Conservation (phyloP, 139 green algal species). For the Medakamo hakoo region DNA sequence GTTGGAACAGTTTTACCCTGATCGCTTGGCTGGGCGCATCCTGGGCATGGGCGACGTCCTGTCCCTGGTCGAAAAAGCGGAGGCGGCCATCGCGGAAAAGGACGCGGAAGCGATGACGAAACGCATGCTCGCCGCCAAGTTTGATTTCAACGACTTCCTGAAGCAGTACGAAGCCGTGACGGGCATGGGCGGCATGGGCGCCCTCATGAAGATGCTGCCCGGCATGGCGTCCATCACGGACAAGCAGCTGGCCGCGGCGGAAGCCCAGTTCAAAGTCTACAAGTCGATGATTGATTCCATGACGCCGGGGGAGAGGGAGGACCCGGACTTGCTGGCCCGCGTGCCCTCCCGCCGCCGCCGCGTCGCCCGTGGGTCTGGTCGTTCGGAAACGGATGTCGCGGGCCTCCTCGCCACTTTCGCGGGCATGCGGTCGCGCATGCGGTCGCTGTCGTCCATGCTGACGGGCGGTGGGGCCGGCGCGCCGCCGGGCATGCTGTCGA, state of each 20-base stretch:
- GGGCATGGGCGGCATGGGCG: slow-evolving; percentile 73
- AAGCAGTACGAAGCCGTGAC: slow-evolving; percentile 84
- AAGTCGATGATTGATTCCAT: slow-evolving; percentile 76
- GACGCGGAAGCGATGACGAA: slow-evolving; percentile 56
- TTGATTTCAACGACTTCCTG: slow-evolving; percentile 99
- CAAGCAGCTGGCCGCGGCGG: slow-evolving; percentile 59
- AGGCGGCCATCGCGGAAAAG: slow-evolving; percentile 65
- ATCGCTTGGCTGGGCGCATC: slow-evolving; percentile 86
- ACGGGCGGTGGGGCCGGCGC: slow-evolving; percentile 15
- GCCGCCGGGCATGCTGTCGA: slow-evolving; percentile 30
- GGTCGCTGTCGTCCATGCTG: slow-evolving; percentile 6
- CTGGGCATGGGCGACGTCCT: slow-evolving; percentile 95
- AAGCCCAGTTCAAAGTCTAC: slow-evolving; percentile 60
- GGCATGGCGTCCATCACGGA: slow-evolving; percentile 70
- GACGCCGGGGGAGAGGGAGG: slow-evolving; percentile 57
- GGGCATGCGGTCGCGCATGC: slow-evolving; percentile 49
- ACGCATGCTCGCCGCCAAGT: slow-evolving; percentile 76
- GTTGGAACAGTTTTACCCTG: slow-evolving; percentile 95
- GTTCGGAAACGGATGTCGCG: slow-evolving; percentile 45
- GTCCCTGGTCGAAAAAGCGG: slow-evolving; percentile 85
- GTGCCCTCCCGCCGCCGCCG: slow-evolving; percentile 21
- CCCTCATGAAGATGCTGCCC: slow-evolving; percentile 89
- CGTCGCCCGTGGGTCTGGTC: slow-evolving; percentile 30
- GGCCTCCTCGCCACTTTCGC: slow-evolving; percentile 65
- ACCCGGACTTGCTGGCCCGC: slow-evolving; percentile 75